Base-by-base conservation (phyloP, 768 basidiomycete species). In the Mycena alexandri region DNA sequence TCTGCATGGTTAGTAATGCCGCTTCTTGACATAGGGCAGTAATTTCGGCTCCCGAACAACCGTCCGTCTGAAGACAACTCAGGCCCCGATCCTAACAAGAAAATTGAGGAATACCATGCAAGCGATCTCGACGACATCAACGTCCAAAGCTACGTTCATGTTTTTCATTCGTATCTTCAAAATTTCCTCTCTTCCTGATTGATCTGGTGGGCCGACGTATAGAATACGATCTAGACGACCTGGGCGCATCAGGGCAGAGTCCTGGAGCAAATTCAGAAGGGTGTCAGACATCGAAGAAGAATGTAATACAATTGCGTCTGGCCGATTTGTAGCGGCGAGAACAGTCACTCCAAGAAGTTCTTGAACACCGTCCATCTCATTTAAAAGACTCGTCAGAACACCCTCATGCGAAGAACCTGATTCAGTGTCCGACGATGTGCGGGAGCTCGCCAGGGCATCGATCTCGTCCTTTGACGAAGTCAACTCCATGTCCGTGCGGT, bases 341-440 rank as follows among this genome's bases (percentile, higher is more conserved):
- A 98, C 88, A 0, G 94, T 96, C n/a, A 99, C 98, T 0, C 96
- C 96, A 19, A 92, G 83, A 21, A 99, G 83, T 79, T 97, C 95
- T 78, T 98, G 94, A 0, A 99, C 93, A 21, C 98, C 98, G 75
- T 99, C 98, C 95, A 99, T 99, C 76, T 99, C 98, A 75, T 97
- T 99, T 62, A 99, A 77, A 14, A 99, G 83, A 67, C 90, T 97
- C 2, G 96, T 96, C 10, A 99, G 84, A 14, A 98, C 95, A 10
- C 98, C 96, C 71, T 94, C 92, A 72, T 95, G 92, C 0, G 89
- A 84, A 0, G 86, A 85, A 1, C 82, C 79, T 7, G 81, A 77
- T 46, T 89, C 89, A 3, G 81, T 79, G 17, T 89, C 86, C 50
- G 89, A 87, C 3, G 87, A 85, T 0, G 84, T 83, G 36, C 98